These are phyloP conservation scores for Kwoniella bestiolae DNA, from an alignment of 768 basidiomycete species.

Conservation along the genomic window DNA sequence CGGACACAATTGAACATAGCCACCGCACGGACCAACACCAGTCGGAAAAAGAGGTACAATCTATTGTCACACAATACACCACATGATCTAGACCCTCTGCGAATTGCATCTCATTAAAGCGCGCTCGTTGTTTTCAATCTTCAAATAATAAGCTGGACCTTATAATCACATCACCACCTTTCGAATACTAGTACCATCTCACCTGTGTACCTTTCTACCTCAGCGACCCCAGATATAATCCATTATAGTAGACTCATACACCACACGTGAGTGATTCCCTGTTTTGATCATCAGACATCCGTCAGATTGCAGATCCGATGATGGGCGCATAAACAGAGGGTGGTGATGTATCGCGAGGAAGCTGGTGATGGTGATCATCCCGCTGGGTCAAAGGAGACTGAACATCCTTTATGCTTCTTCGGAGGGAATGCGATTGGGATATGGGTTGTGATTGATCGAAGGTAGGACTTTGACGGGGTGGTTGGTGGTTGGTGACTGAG, in stretches of 20 bases:
- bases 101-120: neutral
- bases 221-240: neutral
- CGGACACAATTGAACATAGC: neutral
- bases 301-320: neutral
- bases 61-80: neutral
- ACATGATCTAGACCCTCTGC: neutral
- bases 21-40: conserved; percentile 2
- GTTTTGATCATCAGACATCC: neutral
- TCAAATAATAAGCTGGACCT: conserved; percentile 1
- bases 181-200: neutral
- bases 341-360: too few species aligned
- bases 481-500: neutral
- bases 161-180: neutral
- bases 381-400: neutral
- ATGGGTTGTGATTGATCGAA: neutral
- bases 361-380: too few species aligned
- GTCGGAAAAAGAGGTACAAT: neutral
- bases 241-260: neutral
- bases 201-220: neutral
- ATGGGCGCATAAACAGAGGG: neutral
- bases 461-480: neutral
- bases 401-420: neutral
- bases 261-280: neutral
- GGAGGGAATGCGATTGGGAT: neutral
- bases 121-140: neutral